Evolutionary conservation across 768 basidiomycete genomes (phyloP).

Genomic region (Phaffia australis): DNA sequence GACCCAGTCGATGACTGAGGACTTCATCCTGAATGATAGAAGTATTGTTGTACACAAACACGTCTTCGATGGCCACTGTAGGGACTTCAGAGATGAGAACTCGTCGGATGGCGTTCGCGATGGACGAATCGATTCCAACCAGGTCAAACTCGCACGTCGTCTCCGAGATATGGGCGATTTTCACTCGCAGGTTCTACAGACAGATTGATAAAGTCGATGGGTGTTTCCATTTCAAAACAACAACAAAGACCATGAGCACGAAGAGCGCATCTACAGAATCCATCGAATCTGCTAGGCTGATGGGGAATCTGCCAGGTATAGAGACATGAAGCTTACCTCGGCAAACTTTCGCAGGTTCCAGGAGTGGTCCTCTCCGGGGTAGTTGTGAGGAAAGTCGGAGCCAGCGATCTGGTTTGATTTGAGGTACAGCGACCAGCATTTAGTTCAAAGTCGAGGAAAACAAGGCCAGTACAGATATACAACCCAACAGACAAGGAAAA

Average conservation of each 20-base stretch:
- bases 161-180: constrained; percentile 67
- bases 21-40: constrained; percentile 89
- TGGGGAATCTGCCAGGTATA: no score
- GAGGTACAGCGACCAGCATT: neutral
- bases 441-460: neutral
- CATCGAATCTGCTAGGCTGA: no score
- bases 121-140: constrained; percentile 86
- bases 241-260: neutral
- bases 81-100: constrained; percentile 94
- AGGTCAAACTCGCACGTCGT: constrained; percentile 87
- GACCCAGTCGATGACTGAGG: constrained; percentile 78
- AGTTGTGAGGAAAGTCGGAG: constrained; percentile 82
- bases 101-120: constrained; percentile 86
- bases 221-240: neutral
- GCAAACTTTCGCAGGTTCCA: constrained; percentile 71
- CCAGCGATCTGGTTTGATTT: constrained; percentile 55
- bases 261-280: neutral
- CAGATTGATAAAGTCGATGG: constrained; percentile 36
- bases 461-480: neutral
- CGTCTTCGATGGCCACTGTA: constrained; percentile 76
- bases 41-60: constrained; percentile 91
- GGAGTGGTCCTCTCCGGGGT: constrained; percentile 68
- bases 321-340: constrained; percentile 47
- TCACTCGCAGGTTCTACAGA: constrained; percentile 56
- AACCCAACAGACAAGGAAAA: neutral